These are phyloP conservation scores for Jatropha curcas DNA, from an alignment of 345 rosid genomes.

Conservation along the genomic window DNA sequence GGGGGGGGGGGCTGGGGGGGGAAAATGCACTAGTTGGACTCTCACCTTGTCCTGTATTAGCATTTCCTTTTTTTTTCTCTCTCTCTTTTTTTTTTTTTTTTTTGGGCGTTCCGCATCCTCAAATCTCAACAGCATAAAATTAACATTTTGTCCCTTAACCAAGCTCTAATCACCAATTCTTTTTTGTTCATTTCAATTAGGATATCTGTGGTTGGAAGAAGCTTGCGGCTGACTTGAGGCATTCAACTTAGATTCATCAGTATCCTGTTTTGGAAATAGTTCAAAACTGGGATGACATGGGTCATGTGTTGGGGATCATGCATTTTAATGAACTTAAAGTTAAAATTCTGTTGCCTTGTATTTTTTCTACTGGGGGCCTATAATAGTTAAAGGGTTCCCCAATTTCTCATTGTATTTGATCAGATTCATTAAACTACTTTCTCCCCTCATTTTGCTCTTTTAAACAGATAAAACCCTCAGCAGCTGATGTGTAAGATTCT, in stretches of 20 bases:
- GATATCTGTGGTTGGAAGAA: slow-evolving; percentile 94
- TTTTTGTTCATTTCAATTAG: slow-evolving; percentile 37
- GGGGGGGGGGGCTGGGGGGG: too few relatives aligned
- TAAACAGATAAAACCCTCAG: slow-evolving; percentile 76
- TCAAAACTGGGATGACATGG: slow-evolving; percentile 99
- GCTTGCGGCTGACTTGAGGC: slow-evolving; percentile 78
- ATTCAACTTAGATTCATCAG: slow-evolving; percentile 87
- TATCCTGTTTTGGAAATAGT: slow-evolving; percentile 96
- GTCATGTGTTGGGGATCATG: slow-evolving; percentile 95
- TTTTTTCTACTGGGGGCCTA: background rate
- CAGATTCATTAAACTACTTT: too few relatives aligned
- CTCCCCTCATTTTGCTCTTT: slow-evolving; percentile 9
- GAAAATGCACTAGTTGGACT: too few relatives aligned
- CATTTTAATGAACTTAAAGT: slow-evolving; percentile 88
- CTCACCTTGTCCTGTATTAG: too few relatives aligned
- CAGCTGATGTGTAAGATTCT: slow-evolving; percentile 94
- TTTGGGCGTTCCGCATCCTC: background rate
- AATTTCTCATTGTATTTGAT: too few relatives aligned
- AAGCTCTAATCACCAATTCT: background rate
- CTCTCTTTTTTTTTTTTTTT: background rate
- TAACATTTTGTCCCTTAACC: background rate
- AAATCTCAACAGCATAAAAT: background rate
- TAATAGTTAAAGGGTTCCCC: too few relatives aligned
- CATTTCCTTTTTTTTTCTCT: too few relatives aligned
- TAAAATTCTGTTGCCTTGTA: slow-evolving; percentile 17